Base-by-base conservation (phyloP, 805 yeast genomes). In the Candida insectorum region DNA sequence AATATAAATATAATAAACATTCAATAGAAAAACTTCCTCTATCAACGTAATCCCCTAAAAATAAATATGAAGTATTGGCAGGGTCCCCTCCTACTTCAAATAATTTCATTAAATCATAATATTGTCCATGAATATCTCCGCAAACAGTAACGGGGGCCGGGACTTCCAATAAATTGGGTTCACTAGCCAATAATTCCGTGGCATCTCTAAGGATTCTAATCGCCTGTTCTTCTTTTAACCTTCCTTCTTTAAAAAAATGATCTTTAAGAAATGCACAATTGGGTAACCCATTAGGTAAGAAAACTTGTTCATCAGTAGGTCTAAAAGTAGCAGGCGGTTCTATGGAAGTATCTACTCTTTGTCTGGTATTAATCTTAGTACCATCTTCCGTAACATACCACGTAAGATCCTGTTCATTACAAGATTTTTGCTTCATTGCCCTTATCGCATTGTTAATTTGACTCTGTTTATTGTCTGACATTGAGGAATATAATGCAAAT, bases 121-220 rank as follows among this genome's bases (percentile, higher is more conserved):
- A 87, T 58, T 91, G 97, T 12, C 98, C 98, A 59, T 91, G 97
- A n/a, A 89, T 74, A 60, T 91, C 97, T 36, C 98, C 98, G 63
- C 97, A 88, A 3, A 91, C 88, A 0, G 96, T 89, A 2, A 91
- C 85, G 1, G 97, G 98, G 0, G 96, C 94, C 3, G 88, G 89
- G 2, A 93, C 83, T 13, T 71, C 71, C 32, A 91, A 63, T 47
- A 91, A 54, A 48, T 85, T 91, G 5, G 96, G 94, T 51, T 91
- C 97, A 24, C 60, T 54, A 10, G 71, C 54, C 36, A 93, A 68
- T 6, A 80, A 55, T 15, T 65, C 66, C 0, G 88, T 79, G 6
- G 94, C 94, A 57, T 65, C 68, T 13, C 63, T 53, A 26, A 91
- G 54, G 33, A 91, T 89, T 28, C 65, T 66, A 27, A 80, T 47